Base-by-base conservation (phyloP, 257 asterid genomes). In the Echium plantagineum region DNA sequence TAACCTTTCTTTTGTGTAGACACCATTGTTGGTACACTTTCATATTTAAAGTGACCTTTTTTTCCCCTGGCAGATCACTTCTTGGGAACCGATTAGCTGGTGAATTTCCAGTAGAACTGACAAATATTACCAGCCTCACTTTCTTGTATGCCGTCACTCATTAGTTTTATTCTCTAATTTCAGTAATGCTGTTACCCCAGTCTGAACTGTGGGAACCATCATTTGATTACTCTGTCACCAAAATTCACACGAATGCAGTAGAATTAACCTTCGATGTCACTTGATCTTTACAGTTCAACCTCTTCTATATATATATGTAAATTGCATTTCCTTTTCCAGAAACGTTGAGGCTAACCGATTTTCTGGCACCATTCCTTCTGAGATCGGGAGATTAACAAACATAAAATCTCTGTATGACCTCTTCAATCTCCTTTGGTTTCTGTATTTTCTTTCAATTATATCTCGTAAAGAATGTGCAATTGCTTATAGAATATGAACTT, bases 81-180 rank as follows among this genome's bases (percentile, higher is more conserved):
- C 86, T 86, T 68, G 98, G 81, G 57, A 91, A 91, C 71, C 88
- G 85, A 62, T 71, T 91, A 73, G 82, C 98, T 5, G 98, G 98
- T 65, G 78, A 69, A 72, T 80, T 91, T 75, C 96, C 98, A 6
- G 74, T 64, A 69, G 82, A 72, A 31, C 69, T 91, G 75, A 96
- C 84, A 66, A 82, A 78, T 66, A 72, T 91, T 64, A 68, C 87
- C 56, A 81, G 74, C 83, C 98, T 91, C 71, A 80, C 80, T 22
- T 88, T 84, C 81, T 68, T 91, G 98, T 90, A 87, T 47, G 96
- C 71, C 7, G 32, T 28, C 32, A 28, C 32, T 28, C 61, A 7
- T 35, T 69, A 55, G 58, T 54, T 66, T 28, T 61, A 58, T 66
- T 63, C 38, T 56, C 63, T 71, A 58, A 52, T 51, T 49, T 55